Evolutionary conservation across 164 flowering plant species (phyloP), one percentile per base, ranked within the genome.

Genomic region (Paratinospora sagittata): DNA sequence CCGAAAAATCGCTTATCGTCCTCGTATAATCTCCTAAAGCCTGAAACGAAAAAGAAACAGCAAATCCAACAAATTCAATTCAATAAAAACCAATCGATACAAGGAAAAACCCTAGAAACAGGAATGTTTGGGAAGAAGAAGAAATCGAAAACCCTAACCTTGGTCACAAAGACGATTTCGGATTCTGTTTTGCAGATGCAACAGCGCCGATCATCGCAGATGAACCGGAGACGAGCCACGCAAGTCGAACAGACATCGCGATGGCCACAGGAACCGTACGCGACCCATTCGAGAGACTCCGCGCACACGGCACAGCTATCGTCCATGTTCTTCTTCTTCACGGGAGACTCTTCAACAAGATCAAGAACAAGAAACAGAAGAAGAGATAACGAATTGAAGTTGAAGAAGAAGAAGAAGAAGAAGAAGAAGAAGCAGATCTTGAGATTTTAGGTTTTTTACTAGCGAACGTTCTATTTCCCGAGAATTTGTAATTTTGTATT

Each of bases 231-330:
- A 43, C 98, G 96, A 69, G 82, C 85, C 21, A 94, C 98, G 80
- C 98, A 94, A 23, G 93, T 91, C 33, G 98, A 91, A 82, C 98
- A 94, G 0, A 94, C 96, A 21, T 94, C 98, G 24, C 88, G 85
- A 73, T 92, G 98, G 23, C 95, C 93, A 39, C 98, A 94, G 0
- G 87, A 69, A 0, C 97, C 98, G 63, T 91, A 94, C 1, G 96
- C 96, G 19, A 89, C 97, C 97, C 97, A 94, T 76, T 92, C 97
- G 16, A 94, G 81, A 64, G 84, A 34, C 27, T 91, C 97, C 1
- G 98, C 98, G 70, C 98, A 94, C 10, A 94, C 98, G 0, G 96
- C 98, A 78, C 98, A 94, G 72, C 83, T 80, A 78, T 94, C 98
- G 49, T 94, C 98, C 98, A 93, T 93, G 30, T n/a, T 21, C 16